phyloP scores from a whole-genome alignment of 352 stramenopile genomes.

The Pythium utonaiense region DNA sequence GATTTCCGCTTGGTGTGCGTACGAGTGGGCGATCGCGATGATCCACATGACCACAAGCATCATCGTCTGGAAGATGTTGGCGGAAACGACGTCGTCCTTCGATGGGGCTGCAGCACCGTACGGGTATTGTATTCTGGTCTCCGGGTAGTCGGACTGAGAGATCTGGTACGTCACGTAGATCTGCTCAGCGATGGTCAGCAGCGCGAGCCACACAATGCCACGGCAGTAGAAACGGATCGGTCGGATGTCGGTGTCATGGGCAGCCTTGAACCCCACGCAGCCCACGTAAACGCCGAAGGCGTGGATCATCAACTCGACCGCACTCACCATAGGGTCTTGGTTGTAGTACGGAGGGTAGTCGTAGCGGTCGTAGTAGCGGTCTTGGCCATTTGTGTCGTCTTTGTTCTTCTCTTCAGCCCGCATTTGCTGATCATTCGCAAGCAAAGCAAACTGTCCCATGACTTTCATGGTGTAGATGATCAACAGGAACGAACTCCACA shows the following conservation, averaged over 20 bases:
- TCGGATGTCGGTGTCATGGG: conserved; percentile 83
- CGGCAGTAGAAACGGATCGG: conserved; percentile 83
- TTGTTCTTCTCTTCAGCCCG: conserved; percentile 31
- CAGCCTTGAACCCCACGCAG: conserved; percentile 83
- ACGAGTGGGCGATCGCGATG: conserved; percentile 75
- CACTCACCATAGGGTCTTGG: conserved; percentile 63
- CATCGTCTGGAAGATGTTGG: conserved; percentile 82
- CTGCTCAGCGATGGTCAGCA: conserved; percentile 73
- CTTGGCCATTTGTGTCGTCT: conserved; percentile 26
- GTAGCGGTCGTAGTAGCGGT: conserved; percentile 52
- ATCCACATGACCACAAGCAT: conserved; percentile 85
- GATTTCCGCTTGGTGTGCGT: conserved; percentile 71
- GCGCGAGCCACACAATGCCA: conserved; percentile 73
- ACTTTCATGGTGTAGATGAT: conserved; percentile 91
- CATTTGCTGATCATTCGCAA: conserved; percentile 79
- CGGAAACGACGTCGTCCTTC: conserved; percentile 82
- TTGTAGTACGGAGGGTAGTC: conserved; percentile 83
- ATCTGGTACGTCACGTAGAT: conserved; percentile 84
- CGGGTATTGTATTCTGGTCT: conserved; percentile 63
- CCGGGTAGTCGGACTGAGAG: conserved; percentile 66
- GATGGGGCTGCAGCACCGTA: conserved; percentile 72
- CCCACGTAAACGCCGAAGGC: conserved; percentile 84
- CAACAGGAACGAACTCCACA: conserved; percentile 85
- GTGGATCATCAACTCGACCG: conserved; percentile 70
- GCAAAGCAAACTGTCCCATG: conserved; percentile 79